Conservation (phyloP, 345 rosid species). For the Eucalyptus tenuipes region DNA sequence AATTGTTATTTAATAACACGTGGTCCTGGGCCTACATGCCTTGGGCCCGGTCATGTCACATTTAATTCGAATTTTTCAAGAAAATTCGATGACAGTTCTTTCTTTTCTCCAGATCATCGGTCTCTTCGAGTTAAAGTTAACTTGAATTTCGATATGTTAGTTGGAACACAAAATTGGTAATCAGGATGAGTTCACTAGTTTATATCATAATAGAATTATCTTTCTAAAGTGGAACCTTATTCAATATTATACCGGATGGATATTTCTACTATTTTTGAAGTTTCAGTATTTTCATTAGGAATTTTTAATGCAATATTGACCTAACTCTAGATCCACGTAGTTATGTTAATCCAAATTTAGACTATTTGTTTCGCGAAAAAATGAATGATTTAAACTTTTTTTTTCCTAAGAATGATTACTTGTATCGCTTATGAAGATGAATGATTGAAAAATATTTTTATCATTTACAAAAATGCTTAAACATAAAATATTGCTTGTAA, state of each 20-base stretch:
- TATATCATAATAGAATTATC: neutral
- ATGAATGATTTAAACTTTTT: too few relatives aligned
- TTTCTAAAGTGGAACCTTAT: neutral
- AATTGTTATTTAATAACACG: neutral
- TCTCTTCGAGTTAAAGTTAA: neutral
- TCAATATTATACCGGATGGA: neutral
- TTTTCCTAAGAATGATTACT: too few relatives aligned
- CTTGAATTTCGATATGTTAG: neutral
- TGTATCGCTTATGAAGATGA: too few relatives aligned
- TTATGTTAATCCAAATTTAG: neutral
- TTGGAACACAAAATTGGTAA: neutral
- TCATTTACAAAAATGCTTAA: too few relatives aligned
- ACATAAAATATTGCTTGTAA: too few relatives aligned
- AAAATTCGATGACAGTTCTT: neutral
- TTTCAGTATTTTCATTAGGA: neutral
- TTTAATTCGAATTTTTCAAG: neutral
- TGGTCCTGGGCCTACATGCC: neutral
- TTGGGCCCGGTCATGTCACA: neutral
- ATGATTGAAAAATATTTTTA: too few relatives aligned
- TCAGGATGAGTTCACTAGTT: neutral
- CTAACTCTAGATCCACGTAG: neutral
- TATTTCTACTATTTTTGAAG: neutral
- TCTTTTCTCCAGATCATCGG: neutral
- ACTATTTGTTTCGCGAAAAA: too few relatives aligned
- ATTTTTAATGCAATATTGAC: neutral